Evolutionary conservation across 2,329 filamentous ascomycete species (phyloP), one percentile per base, ranked within the genome.

Genomic region (Diaporthe nobilis): DNA sequence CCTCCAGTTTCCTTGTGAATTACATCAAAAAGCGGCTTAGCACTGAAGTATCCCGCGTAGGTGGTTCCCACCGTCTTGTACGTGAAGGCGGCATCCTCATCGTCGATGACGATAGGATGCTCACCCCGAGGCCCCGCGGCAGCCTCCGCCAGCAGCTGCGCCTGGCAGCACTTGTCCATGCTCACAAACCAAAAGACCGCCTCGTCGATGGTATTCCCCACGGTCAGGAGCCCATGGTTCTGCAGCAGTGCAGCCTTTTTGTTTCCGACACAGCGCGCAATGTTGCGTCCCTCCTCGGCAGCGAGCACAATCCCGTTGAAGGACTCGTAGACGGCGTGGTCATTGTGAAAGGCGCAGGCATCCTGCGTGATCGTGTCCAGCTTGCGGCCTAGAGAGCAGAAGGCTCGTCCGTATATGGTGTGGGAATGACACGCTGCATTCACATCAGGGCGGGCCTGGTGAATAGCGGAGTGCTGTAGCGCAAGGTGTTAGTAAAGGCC

Each of bases 11-110:
- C 75, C 44, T 76, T 76, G 37, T 76, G 75, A 51, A 76, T 76
- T 55, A 94, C 84, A 85, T 94, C 93, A 84, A 95, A 95, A 77
- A 92, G 79, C 22, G 93, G 93, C 85, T 92, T 92, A 8, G 92
- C 93, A 79, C 88, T 91, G 81, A 95, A 95, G 87, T 90, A 95
- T 0, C 93, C 93, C 0, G 90, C 92, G 47, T 82, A 80, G 22
- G 89, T 86, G 0, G 86, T 89, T 0, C 94, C 94, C 4, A 95
- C 86, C 0, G 90, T 88, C 83, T 92, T 90, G 79, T 90, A 92
- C 0, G 94, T 95, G 80, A 90, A 94, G 22, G 82, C 85, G 1
- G 94, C 93, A 81, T 95, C 93, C 71, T 91, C 90, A 1, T 93
- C 90, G 12, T 88, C 86, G 79, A 95, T 93, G 82, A 93, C 92